These are phyloP conservation scores for Colletotrichum lentis DNA, from an alignment of 2,329 filamentous ascomycete genomes.

Conservation along the genomic window DNA sequence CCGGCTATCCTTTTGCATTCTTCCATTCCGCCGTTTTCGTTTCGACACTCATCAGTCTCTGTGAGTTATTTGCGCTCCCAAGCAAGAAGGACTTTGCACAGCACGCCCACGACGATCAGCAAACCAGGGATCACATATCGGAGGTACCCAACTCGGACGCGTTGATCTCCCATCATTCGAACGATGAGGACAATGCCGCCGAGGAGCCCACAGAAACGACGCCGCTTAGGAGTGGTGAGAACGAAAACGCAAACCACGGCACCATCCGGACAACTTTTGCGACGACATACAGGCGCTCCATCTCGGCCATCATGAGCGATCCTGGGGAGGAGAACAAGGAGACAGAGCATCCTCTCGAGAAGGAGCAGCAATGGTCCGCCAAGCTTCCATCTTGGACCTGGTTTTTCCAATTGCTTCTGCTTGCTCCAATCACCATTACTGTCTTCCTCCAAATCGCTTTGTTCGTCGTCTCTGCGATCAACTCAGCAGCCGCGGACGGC, in stretches of 20 bases:
- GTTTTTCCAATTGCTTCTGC: slow-evolving; percentile 83
- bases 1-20: slow-evolving; percentile 83
- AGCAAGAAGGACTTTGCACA: slow-evolving; percentile 74
- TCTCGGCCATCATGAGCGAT: slow-evolving; percentile 45
- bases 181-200: slow-evolving; percentile 46
- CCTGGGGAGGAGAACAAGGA: slow-evolving; percentile 43
- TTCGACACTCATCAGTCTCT: slow-evolving; percentile 76
- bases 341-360: slow-evolving; percentile 60
- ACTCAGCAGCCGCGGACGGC: slow-evolving; percentile 87
- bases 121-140: slow-evolving; percentile 51
- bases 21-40: slow-evolving; percentile 79
- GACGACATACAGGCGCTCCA: slow-evolving; percentile 62
- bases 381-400: slow-evolving; percentile 84
- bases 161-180: slow-evolving; percentile 52
- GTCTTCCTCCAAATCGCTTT: slow-evolving; percentile 80
- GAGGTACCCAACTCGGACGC: slow-evolving; percentile 45
- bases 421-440: slow-evolving; percentile 80
- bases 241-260: slow-evolving; percentile 46
- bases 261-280: slow-evolving; percentile 60
- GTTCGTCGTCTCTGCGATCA: slow-evolving; percentile 73
- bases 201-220: slow-evolving; percentile 62
- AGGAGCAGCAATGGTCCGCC: slow-evolving; percentile 87
- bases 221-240: slow-evolving; percentile 52
- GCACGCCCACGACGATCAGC: slow-evolving; percentile 61
- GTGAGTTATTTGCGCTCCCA: slow-evolving; percentile 81